Conservation (phyloP, 768 basidiomycete genomes). For the Macrolepiota dolichaula region DNA sequence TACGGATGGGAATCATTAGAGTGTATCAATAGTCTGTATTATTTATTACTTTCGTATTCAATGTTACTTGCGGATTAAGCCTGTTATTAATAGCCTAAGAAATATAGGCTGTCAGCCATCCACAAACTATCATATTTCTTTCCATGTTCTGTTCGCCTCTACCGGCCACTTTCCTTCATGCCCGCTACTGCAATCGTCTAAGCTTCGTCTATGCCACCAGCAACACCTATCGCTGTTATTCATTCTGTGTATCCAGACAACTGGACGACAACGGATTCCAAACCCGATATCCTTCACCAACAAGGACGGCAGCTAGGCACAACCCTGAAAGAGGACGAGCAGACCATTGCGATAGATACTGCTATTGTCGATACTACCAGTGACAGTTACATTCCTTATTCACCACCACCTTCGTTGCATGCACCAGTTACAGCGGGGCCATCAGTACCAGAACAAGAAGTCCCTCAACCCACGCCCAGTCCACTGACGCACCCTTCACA, state of each 20-base stretch:
- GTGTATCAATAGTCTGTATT: not conserved
- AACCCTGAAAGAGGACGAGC: not conserved
- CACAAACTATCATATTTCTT: not conserved
- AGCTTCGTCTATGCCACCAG: not conserved
- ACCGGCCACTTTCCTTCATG: not conserved
- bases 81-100: conserved; percentile 3
- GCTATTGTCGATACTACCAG: not conserved
- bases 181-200: not conserved
- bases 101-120: not conserved
- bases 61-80: not conserved
- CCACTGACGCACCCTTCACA: not conserved
- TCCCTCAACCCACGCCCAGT: not conserved
- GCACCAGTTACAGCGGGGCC: not conserved
- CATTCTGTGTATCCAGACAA: not conserved
- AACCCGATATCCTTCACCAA: not conserved
- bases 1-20: not conserved
- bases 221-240: not conserved
- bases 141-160: not conserved
- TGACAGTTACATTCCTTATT: not conserved
- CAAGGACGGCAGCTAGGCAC: not conserved
- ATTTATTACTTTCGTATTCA: conserved; percentile 7
- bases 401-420: not conserved
- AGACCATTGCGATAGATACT: not conserved
- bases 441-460: not conserved
- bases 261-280: not conserved